Evolutionary conservation across 257 asterid genomes (phyloP).

Genomic region (Przewalskia tangutica): DNA sequence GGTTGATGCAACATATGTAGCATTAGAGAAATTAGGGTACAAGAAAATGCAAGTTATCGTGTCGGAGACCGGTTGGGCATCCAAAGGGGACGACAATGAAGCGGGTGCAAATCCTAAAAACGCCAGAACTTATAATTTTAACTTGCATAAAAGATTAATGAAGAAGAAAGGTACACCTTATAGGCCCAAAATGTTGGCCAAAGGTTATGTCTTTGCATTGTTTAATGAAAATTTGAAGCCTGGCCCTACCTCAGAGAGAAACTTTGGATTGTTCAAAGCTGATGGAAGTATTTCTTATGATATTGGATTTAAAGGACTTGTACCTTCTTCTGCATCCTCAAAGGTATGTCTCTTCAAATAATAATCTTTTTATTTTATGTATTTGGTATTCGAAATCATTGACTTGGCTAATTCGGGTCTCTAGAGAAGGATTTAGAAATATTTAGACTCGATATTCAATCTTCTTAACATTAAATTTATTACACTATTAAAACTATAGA

Average conservation of each 20-base stretch:
- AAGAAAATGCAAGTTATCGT: constrained; percentile 57
- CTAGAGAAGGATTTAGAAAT: background rate
- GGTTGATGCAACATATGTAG: constrained; percentile 64
- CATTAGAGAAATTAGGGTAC: constrained; percentile 55
- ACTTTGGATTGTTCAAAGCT: constrained; percentile 64
- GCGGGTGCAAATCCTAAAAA: constrained; percentile 44
- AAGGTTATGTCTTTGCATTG: constrained; percentile 65
- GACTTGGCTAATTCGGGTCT: background rate
- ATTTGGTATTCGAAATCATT: background rate
- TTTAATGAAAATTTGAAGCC: constrained; percentile 68
- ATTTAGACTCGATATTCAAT: background rate
- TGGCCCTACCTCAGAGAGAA: constrained; percentile 79
- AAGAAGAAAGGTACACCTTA: constrained; percentile 69
- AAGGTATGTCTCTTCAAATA: background rate
- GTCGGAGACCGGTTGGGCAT: constrained; percentile 84
- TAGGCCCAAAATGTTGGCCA: constrained; percentile 40
- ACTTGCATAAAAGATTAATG: constrained; percentile 39
- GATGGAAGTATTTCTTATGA: constrained; percentile 64
- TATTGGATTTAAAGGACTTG: constrained; percentile 61
- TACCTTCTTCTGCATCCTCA: constrained; percentile 34
- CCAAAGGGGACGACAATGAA: constrained; percentile 52
- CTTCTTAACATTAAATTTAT: background rate
- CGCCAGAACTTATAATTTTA: constrained; percentile 47
- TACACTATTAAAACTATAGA: too few relatives aligned
- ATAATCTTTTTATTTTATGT: too few relatives aligned